A percentile compares a stretch with the other conserved stretches of the same genome.
phyloP scores from a whole-genome alignment of 2,329 filamentous ascomycete genomes.

The Claviceps quebecensis region DNA sequence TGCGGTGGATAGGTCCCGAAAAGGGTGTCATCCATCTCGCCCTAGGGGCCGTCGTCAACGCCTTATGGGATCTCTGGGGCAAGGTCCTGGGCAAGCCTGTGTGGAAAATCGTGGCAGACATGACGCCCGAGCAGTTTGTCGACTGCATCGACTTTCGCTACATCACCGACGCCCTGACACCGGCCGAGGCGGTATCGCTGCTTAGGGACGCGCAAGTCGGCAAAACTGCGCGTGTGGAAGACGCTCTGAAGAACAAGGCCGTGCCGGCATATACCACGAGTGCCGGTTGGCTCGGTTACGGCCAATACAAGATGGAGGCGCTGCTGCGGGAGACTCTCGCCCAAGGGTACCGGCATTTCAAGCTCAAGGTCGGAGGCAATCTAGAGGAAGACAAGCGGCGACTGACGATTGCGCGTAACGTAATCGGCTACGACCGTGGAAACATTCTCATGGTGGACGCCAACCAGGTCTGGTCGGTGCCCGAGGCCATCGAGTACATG shows the following conservation, averaged over 20 bases:
- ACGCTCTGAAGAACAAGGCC: conserved; percentile 58
- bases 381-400: conserved; percentile 59
- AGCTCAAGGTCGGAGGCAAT: conserved; percentile 72
- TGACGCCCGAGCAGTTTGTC: conserved; percentile 79
- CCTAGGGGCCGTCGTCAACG: conserved; percentile 78
- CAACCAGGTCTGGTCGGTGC: conserved; percentile 86
- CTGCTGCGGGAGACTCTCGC: conserved; percentile 60
- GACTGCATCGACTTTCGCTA: conserved; percentile 87
- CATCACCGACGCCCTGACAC: conserved; percentile 85
- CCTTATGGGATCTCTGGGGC: conserved; percentile 91
- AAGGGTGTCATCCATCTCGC: conserved; percentile 92
- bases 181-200: conserved; percentile 63
- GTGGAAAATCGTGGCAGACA: conserved; percentile 80
- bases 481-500: conserved; percentile 82
- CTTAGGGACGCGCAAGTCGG: conserved; percentile 50
- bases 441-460: conserved; percentile 88
- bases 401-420: conserved; percentile 58
- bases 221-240: conserved; percentile 57
- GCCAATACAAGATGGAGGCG: conserved; percentile 70
- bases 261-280: conserved; percentile 86
- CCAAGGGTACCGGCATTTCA: conserved; percentile 74
- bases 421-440: conserved; percentile 69
- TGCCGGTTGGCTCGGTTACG: conserved; percentile 85
- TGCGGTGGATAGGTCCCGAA: conserved; percentile 88
- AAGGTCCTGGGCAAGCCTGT: conserved; percentile 77